Conservation (phyloP, 805 yeast genomes). For the Hanseniaspora taiwanica region DNA sequence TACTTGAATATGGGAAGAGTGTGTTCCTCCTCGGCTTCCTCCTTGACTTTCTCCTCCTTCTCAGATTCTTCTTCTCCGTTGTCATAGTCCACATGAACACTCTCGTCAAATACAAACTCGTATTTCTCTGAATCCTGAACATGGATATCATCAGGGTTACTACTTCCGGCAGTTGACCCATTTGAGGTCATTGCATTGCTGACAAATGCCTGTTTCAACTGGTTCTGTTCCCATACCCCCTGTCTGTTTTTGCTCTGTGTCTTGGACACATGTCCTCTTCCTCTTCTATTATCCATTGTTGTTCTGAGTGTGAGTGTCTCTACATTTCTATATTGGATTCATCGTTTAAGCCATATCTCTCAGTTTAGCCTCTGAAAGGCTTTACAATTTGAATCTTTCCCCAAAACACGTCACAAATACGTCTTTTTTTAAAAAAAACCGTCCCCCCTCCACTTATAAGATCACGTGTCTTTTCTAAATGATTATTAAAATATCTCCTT, state of each 20-base stretch:
- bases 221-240: conserved; percentile 24
- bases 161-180: not conserved
- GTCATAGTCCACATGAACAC: conserved; percentile 44
- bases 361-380: too few species aligned
- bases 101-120: conserved; percentile 64
- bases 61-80: conserved; percentile 16
- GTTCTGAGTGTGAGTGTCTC: too few species aligned
- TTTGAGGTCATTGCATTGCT: conserved; percentile 3
- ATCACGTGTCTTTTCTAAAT: too few species aligned
- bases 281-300: too few species aligned
- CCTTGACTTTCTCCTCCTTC: conserved; percentile 23
- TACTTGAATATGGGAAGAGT: conserved; percentile 62
- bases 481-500: too few species aligned
- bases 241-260: conserved; percentile 15
- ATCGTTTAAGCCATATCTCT: too few species aligned
- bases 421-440: too few species aligned
- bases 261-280: not conserved
- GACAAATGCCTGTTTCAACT: conserved; percentile 16
- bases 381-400: too few species aligned
- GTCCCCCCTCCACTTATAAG: too few species aligned
- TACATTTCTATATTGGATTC: too few species aligned
- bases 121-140: conserved; percentile 30
- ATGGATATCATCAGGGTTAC: conserved; percentile 16
- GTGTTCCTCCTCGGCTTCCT: conserved; percentile 23
- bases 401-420: too few species aligned